Base-by-base conservation (phyloP, 805 yeast genomes). In the Candida succiphila region DNA sequence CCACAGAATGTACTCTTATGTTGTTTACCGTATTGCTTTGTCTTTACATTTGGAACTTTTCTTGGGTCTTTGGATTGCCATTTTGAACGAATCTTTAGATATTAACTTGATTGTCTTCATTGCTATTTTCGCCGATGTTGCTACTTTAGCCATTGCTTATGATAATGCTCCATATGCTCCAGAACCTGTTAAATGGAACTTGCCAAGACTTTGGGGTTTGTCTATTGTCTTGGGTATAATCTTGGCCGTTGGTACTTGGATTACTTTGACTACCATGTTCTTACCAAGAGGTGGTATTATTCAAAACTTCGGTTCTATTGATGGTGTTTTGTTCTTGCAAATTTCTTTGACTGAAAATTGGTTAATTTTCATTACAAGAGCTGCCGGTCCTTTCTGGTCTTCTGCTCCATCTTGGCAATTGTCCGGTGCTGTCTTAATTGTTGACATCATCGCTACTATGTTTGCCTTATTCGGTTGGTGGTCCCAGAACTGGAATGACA, bases 1-100 rank as follows among this genome's bases (percentile, higher is more conserved):
- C 94, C 96, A 87, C 88, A 82, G 96, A 74, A 87, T 87, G 96
- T 86, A 87, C 78, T 76, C 96, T 52, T 87, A 87, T 67, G 95
- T 87, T 69, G 95, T 86, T 56, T 87, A 87, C 88, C 88, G 96
- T 75, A 87, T 87, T 64, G 96, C 96, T 60, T 70, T 86, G 60
- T 87, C 95, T 43, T 74, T 86, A 58, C 96, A 86, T 69, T 79
- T 86, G 74, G 96, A 87, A 69, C 67, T 86, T 55, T 86, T 86
- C 81, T 70, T 87, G 54, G 96, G 95, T 71, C 72, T 86, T 61
- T 87, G 96, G 95, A 85, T 86, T 74, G 95, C 94, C 54, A 86
- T 87, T 62, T 72, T 86, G 67, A 80, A 87, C 72, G 69, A 69
- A 56, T 78, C 94, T 41, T 69, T 86, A 67, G 69, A 85, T 72